Conservation (phyloP, 352 stramenopile species). For the Globisporangium megalacanthum region DNA sequence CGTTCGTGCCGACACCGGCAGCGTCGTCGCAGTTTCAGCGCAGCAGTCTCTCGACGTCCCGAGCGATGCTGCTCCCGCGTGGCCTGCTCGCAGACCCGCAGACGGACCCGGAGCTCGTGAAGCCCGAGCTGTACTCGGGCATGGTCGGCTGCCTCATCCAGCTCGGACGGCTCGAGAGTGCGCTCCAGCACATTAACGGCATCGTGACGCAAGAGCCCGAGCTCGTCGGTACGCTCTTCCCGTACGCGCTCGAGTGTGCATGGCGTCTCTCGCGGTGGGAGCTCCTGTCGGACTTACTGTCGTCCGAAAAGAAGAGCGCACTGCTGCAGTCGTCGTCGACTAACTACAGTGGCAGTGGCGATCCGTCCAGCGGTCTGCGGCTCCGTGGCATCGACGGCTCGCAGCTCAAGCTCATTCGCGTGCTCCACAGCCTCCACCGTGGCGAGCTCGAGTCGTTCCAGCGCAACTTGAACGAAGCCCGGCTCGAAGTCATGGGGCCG, state of each 20-base stretch:
- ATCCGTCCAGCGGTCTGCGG: constrained; percentile 8
- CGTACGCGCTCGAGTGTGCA: constrained; percentile 75
- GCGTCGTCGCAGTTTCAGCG: neutral
- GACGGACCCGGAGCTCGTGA: constrained; percentile 47
- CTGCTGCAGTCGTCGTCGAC: constrained; percentile 27
- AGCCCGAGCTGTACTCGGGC: constrained; percentile 71
- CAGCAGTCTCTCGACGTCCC: neutral
- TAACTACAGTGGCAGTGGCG: neutral
- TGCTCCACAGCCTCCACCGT: constrained; percentile 69
- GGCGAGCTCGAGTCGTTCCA: constrained; percentile 49
- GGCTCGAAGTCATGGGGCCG: constrained; percentile 62
- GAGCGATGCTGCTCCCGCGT: constrained; percentile 13
- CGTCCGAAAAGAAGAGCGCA: constrained; percentile 65
- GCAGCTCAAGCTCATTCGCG: constrained; percentile 74
- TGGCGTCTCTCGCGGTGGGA: constrained; percentile 86
- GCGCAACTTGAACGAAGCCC: constrained; percentile 57
- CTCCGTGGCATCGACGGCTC: constrained; percentile 67
- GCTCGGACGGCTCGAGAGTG: constrained; percentile 75
- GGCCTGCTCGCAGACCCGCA: constrained; percentile 23
- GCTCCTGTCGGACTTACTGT: constrained; percentile 66
- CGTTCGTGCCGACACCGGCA: constrained; percentile 11
- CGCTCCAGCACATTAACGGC: constrained; percentile 82
- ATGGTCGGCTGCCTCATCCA: constrained; percentile 85
- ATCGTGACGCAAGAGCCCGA: constrained; percentile 77
- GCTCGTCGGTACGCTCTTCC: constrained; percentile 75